Evolutionary conservation across 2,329 filamentous ascomycete species (phyloP), one percentile per base, ranked within the genome.

Genomic region (Pseudogymnoascus sp.): DNA sequence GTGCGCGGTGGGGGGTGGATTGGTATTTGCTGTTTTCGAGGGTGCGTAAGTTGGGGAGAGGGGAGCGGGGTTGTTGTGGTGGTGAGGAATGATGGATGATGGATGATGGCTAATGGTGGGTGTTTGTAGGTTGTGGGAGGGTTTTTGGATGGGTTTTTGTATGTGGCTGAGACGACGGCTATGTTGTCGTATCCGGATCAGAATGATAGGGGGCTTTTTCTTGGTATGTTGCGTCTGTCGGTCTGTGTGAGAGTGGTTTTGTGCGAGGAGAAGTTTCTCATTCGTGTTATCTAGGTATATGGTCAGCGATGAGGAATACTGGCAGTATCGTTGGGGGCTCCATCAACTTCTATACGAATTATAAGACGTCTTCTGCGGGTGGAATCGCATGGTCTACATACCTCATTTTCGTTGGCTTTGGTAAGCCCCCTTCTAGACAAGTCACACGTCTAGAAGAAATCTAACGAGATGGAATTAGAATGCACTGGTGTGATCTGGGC

Each of bases 141-240:
- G 5, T 53, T 66, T 30, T 64, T 64, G 1, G 60, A 61, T 14
- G 70, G 68, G 2, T 71, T 74, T 37, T 64, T 73, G 59, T 67
- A 75, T 59, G 71, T 75, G 6, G 72, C 63, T 2, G 72, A 74
- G 64, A 71, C 72, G 4, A 71, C 72, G 0, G 72, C 72, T 1
- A 74, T 74, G 71, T 62, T 74, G 38, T 73, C 72, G 1, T 74
- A 74, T 58, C 72, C 73, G 2, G 61, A 66, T 4, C 69, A 69
- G 36, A 66, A 74, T 35, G 69, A 72, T 57, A 62, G 73, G 60
- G 73, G 73, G 3, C 67, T 73, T 25, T 73, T 70, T 41, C 64
- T 72, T 41, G 66, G 63, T 58, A 64, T 41, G 18, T 22, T n/a
- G 12, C 12, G 4, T 47, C 18, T 6, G 39, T 25, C 22, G 22